Base-by-base conservation (phyloP, 2,329 filamentous ascomycete species). In the Xylaria sp. region DNA sequence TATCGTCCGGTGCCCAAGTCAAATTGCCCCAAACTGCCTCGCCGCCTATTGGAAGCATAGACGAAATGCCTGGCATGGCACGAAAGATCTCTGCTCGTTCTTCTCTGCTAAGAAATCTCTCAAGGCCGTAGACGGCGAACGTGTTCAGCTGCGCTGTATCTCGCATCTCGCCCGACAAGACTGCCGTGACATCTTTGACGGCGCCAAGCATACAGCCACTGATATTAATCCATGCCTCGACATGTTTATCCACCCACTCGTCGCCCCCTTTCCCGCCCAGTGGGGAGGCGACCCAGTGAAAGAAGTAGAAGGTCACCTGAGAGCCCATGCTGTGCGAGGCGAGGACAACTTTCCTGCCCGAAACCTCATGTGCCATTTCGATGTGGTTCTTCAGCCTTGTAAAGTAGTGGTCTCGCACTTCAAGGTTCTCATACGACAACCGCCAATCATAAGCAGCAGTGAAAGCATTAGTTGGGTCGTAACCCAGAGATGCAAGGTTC, bases 221-320 rank as follows among this genome's bases (percentile, higher is more conserved):
- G 76, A 99, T 94, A 79, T 99, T 99, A 83, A 99, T 97, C 94
- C 97, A 99, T 2, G 93, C 92, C 73, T 97, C 96, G 61, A 99
- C 86, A 77, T 98, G 88, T 20, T 87, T 88, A 68, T 99, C 94
- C 0, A 99, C 95, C 96, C 96, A 99, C 62, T 89, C 87, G 46
- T 91, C 86, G 1, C 96, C 95, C 1, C 94, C 95, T 23, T 89
- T 89, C 4, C 96, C 96, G 5, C 93, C 93, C 62, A 90, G 85
- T 2, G 91, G 87, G 62, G 89, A 89, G 18, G 97, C 93, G 1
- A 97, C 96, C 90, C 90, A 92, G 76, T 92, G 91, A 75, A 94
- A 86, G 80, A 93, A 92, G 79, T 92, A 97, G 80, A 97, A 95
- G 5, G 97, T 84, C 0, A 99, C 95, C 78, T 98, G 96, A 55